phyloP scores from a whole-genome alignment of 176 grass and related monocot genomes.

The Oropetium thomaeum region DNA sequence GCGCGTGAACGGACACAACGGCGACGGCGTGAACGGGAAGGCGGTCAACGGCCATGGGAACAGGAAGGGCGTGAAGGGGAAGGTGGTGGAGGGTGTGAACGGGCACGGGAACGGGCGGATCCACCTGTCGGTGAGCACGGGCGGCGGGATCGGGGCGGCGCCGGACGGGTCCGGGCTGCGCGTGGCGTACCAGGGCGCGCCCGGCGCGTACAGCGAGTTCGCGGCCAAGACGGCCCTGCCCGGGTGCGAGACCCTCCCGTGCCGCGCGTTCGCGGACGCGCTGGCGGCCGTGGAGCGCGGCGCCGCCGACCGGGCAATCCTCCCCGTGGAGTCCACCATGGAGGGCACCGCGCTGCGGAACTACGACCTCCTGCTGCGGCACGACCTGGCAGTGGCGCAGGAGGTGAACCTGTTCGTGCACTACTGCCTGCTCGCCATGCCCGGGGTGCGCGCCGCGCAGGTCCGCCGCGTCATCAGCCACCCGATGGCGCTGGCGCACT shows the following conservation, averaged over 20 bases:
- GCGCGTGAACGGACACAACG: conserved; percentile 51
- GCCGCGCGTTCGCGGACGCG: conserved; percentile 66
- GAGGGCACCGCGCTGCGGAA: conserved; percentile 76
- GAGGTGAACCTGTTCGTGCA: conserved; percentile 94
- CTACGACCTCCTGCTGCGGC: conserved; percentile 82
- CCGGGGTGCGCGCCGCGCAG: conserved; percentile 60
- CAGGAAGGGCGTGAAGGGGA: no score
- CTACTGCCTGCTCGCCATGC: conserved; percentile 96
- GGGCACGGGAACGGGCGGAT: conserved; percentile 37
- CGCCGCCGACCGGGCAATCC: conserved; percentile 58
- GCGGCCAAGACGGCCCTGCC: conserved; percentile 80
- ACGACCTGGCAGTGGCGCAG: conserved; percentile 63
- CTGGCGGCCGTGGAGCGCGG: conserved; percentile 67
- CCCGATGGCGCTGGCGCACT: conserved; percentile 93
- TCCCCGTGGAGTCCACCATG: conserved; percentile 95
- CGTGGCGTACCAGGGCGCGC: conserved; percentile 85
- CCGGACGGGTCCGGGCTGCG: conserved; percentile 42
- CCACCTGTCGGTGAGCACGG: conserved; percentile 43
- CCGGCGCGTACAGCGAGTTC: conserved; percentile 90
- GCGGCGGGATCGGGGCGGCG: conserved; percentile 10
- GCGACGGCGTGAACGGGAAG: conserved; percentile 15
- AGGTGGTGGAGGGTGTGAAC: conserved; percentile 21
- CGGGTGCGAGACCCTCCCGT: conserved; percentile 62
- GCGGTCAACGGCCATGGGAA: conserved; percentile 31
- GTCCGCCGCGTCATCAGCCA: conserved; percentile 92